Percentiles rank a stretch among this genome's conserved stretches.
These are phyloP conservation scores for Pichia nakasei DNA, from an alignment of 805 yeast genomes.

Conservation along the genomic window DNA sequence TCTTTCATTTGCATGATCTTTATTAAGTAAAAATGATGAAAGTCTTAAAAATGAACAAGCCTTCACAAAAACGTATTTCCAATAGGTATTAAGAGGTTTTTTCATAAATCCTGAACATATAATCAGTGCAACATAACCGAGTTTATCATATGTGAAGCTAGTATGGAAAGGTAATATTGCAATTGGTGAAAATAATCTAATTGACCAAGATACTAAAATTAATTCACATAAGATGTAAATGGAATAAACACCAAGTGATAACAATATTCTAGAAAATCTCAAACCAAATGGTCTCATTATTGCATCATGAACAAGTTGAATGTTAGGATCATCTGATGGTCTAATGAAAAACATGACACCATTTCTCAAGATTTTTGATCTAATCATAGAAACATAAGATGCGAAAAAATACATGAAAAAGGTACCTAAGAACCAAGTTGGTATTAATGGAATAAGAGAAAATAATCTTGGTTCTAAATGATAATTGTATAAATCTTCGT, in stretches of 20 bases:
- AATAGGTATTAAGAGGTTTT: constrained; percentile 20
- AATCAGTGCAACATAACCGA: constrained; percentile 7
- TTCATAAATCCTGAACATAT: constrained; percentile 1
- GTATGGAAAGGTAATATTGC: constrained; percentile 21
- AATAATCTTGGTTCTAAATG: constrained; percentile 6
- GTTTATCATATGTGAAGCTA: constrained; percentile 3
- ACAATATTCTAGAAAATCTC: constrained; percentile 63
- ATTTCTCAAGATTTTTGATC: constrained; percentile 63
- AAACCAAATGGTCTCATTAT: constrained; percentile 63
- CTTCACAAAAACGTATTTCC: constrained; percentile 52
- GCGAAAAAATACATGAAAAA: constrained; percentile 84
- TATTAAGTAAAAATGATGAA: constrained; percentile 71
- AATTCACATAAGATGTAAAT: constrained; percentile 66
- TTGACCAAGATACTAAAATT: constrained; percentile 49
- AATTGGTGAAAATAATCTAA: constrained; percentile 31
- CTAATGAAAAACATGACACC: constrained; percentile 89
- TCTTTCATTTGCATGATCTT: constrained; percentile 55
- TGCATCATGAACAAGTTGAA: constrained; percentile 80
- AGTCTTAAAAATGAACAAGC: constrained; percentile 53
- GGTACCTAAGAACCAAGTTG: constrained; percentile 65
- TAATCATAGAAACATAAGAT: constrained; percentile 72
- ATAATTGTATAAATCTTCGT: constrained; percentile 11
- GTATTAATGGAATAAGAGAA: neutral
- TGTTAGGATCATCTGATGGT: constrained; percentile 90
- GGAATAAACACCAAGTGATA: constrained; percentile 70